phyloP scores from a whole-genome alignment of 331 rosid genomes.

The Telfairia occidentalis region DNA sequence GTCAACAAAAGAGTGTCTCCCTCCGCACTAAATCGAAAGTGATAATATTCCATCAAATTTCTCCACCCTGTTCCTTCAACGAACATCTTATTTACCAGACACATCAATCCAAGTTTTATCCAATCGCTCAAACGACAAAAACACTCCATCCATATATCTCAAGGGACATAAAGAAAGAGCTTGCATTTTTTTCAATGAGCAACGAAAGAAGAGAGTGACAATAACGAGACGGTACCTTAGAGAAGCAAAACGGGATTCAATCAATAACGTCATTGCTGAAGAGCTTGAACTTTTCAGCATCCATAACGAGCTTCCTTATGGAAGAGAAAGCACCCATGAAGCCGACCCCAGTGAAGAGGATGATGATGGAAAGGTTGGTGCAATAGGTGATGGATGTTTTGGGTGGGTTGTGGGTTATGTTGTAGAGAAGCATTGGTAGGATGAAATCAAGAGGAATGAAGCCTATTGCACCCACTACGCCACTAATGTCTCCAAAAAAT shows the following conservation, averaged over 20 bases:
- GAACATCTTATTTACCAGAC: no score
- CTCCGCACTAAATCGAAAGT: no score
- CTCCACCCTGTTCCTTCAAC: no score
- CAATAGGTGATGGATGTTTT: conserved; percentile 42
- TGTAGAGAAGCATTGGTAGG: conserved; percentile 50
- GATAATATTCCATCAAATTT: no score
- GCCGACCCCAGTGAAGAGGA: conserved; percentile 42
- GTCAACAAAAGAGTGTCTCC: no score
- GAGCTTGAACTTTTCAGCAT: conserved; percentile 43
- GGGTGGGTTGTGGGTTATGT: conserved; percentile 62
- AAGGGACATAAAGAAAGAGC: no score
- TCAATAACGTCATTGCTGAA: conserved; percentile 38
- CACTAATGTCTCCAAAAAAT: conserved; percentile 63
- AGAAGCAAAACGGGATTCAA: neutral
- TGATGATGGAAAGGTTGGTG: conserved; percentile 35
- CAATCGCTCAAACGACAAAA: no score
- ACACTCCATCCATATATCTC: no score
- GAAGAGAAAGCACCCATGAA: conserved; percentile 59
- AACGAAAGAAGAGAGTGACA: no score
- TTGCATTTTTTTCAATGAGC: no score
- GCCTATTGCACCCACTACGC: conserved; percentile 70
- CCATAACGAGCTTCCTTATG: conserved; percentile 53
- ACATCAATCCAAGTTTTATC: no score
- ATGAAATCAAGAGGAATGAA: conserved; percentile 71
- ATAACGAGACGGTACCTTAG: neutral